Evolutionary conservation across 306 rosid genomes (phyloP).

Genomic region (Cucumis melo): DNA sequence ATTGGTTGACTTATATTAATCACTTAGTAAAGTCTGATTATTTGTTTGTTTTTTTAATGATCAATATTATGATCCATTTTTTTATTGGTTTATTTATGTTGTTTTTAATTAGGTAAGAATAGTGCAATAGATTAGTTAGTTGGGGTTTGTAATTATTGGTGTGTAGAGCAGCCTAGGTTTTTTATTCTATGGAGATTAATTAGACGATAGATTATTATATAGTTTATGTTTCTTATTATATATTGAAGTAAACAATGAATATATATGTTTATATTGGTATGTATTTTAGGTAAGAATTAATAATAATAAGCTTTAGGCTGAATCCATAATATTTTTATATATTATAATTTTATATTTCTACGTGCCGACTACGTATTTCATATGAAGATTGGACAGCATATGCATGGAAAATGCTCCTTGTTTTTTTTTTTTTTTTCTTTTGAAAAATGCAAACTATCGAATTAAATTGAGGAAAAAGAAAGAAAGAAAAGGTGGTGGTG

Average conservation of each 20-base stretch:
- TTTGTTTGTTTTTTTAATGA: neutral
- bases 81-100: neutral
- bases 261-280: neutral
- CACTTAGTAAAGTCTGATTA: neutral
- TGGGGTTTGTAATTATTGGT: neutral
- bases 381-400: neutral
- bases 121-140: neutral
- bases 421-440: neutral
- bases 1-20: neutral
- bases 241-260: neutral
- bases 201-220: neutral
- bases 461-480: neutral
- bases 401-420: neutral
- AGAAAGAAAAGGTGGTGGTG: neutral
- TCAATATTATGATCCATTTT: neutral
- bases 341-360: neutral
- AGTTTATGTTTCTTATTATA: neutral
- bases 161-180: neutral
- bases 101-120: neutral
- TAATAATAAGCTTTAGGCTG: neutral
- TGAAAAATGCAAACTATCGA: neutral
- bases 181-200: neutral
- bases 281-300: neutral
- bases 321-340: neutral
- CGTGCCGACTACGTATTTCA: neutral